Conservation (phyloP, 2,329 filamentous ascomycete species). For the Fusarium brevicatenulatum region DNA sequence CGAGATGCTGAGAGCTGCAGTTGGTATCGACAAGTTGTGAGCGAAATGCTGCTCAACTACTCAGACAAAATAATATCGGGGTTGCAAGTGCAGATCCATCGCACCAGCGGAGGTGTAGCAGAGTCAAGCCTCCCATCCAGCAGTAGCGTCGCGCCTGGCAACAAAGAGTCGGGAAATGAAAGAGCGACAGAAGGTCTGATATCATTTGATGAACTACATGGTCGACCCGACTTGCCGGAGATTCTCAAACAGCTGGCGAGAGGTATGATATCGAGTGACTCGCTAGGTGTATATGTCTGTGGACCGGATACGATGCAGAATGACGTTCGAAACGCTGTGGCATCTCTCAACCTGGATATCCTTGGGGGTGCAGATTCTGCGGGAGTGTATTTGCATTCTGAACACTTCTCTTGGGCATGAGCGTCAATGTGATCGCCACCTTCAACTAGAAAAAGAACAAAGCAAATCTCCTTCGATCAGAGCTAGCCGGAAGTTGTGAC, state of each 20-base stretch:
- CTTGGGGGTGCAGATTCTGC: background rate
- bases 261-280: background rate
- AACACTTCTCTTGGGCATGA: background rate
- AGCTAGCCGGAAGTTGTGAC: too few relatives aligned
- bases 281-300: background rate
- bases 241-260: background rate
- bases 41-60: background rate
- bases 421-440: too few relatives aligned
- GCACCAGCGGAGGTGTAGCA: background rate
- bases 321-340: background rate
- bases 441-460: too few relatives aligned
- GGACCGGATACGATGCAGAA: background rate
- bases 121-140: background rate
- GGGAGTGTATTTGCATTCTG: background rate
- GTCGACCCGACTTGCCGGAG: background rate
- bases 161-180: background rate
- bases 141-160: background rate
- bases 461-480: too few relatives aligned
- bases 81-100: background rate
- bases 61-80: background rate
- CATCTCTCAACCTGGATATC: background rate
- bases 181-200: background rate
- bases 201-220: background rate
- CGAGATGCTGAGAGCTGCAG: background rate
- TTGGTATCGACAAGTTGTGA: background rate